Evolutionary conservation across 1,284 basidiomycete species (phyloP).

Genomic region (Puccinia coronata): DNA sequence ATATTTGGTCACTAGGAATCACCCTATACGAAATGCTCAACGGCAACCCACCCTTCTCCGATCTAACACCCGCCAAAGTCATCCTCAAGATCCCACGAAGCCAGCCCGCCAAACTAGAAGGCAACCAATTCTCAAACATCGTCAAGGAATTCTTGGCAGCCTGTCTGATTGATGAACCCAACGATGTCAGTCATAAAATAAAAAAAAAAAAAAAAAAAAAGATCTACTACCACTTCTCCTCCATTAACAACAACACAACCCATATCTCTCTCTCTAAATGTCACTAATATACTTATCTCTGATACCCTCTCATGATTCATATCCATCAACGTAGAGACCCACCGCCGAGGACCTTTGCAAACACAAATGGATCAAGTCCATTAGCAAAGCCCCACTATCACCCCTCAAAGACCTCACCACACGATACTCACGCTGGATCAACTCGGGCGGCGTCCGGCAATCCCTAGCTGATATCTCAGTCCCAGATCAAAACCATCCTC

Average conservation of each 20-base stretch:
- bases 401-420: conserved; percentile 80
- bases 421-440: conserved; percentile 73
- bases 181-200: conserved; percentile 65
- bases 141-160: conserved; percentile 85
- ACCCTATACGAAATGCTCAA: conserved; percentile 93
- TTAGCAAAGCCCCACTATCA: conserved; percentile 70
- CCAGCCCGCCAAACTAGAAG: conserved; percentile 80
- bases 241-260: not conserved
- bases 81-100: conserved; percentile 86
- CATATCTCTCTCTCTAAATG: not conserved
- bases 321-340: conserved; percentile 66
- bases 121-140: conserved; percentile 73
- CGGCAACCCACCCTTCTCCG: conserved; percentile 83
- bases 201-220: no score
- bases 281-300: no score
- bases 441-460: conserved; percentile 75
- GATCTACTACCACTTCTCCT: not conserved
- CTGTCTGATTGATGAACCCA: conserved; percentile 81
- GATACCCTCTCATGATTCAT: not conserved
- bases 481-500: not conserved
- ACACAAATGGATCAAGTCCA: conserved; percentile 87
- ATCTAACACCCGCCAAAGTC: conserved; percentile 73
- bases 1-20: conserved; percentile 95
- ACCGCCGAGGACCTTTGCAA: conserved; percentile 85
- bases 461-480: conserved; percentile 68